phyloP scores from a whole-genome alignment of 495 filamentous ascomycete species.

The Thermothielavioides terrestris region DNA sequence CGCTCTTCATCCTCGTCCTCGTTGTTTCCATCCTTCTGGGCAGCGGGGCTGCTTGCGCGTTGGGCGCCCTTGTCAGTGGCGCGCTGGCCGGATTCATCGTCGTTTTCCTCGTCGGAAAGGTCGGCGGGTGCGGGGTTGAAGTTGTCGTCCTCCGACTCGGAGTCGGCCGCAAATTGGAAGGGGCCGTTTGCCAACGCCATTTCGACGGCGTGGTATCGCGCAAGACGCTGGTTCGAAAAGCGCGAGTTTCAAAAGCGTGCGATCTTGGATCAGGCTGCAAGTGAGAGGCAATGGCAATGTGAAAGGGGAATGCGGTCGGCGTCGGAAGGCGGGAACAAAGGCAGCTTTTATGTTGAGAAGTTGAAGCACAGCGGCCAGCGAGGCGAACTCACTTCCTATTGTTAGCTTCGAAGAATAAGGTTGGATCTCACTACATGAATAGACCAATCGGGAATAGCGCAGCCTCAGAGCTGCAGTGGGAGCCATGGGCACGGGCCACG shows the following conservation, averaged over 20 bases:
- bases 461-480: too few relatives aligned
- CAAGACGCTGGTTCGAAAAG: too few relatives aligned
- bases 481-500: too few relatives aligned
- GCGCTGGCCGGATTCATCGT: not conserved
- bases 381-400: too few relatives aligned
- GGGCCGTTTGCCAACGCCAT: slow-evolving; percentile 26
- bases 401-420: too few relatives aligned
- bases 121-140: slow-evolving; percentile 68
- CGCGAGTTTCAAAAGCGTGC: too few relatives aligned
- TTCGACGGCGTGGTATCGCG: not conserved
- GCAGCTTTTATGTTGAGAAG: slow-evolving; percentile 7
- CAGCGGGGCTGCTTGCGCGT: slow-evolving; percentile 19
- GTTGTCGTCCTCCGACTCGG: slow-evolving; percentile 66
- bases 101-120: slow-evolving; percentile 56
- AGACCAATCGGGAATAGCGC: too few relatives aligned
- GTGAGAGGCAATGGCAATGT: not conserved
- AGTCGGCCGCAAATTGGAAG: slow-evolving; percentile 38
- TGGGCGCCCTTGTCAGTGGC: not conserved
- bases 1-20: slow-evolving; percentile 29
- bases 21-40: slow-evolving; percentile 30
- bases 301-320: not conserved
- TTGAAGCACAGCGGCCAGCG: not conserved
- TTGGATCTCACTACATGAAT: too few relatives aligned
- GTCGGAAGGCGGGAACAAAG: slow-evolving; percentile 1
- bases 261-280: too few relatives aligned